phyloP scores from a whole-genome alignment of 2,329 filamentous ascomycete genomes.

The Apiospora arundinis region DNA sequence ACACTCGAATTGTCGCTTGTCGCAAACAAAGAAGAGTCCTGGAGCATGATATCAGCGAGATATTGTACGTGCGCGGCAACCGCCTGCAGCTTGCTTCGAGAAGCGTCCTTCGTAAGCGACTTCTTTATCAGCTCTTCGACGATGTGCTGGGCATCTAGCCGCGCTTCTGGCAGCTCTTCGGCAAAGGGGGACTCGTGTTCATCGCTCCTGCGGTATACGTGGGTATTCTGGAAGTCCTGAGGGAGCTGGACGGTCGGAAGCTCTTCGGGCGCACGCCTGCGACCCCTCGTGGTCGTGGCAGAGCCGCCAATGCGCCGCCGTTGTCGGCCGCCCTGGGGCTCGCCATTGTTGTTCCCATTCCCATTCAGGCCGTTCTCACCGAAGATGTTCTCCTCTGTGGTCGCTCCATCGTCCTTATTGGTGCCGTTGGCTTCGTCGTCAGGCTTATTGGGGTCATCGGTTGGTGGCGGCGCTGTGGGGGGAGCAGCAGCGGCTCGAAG shows the following conservation, averaged over 20 bases:
- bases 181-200: slow-evolving; percentile 20
- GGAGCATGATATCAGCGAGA: not conserved
- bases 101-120: not conserved
- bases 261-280: slow-evolving; percentile 43
- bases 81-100: not conserved
- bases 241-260: slow-evolving; percentile 63
- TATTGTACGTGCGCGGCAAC: not conserved
- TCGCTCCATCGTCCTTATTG: slow-evolving; percentile 7
- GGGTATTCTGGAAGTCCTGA: slow-evolving; percentile 59
- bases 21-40: not conserved
- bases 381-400: slow-evolving; percentile 29
- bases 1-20: too few species aligned
- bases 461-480: not conserved
- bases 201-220: slow-evolving; percentile 51
- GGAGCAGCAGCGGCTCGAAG: slow-evolving; percentile 27
- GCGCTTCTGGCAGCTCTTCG: too few species aligned
- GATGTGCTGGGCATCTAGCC: not conserved
- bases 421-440: slow-evolving; percentile 24
- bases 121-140: not conserved
- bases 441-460: slow-evolving; percentile 20
- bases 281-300: slow-evolving; percentile 29
- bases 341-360: slow-evolving; percentile 26
- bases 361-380: slow-evolving; percentile 30
- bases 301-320: slow-evolving; percentile 30
- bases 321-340: slow-evolving; percentile 36